Evolutionary conservation across 495 filamentous ascomycete species (phyloP), one percentile per base, ranked within the genome.

Genomic region (Antarctomyces pellizariae): DNA sequence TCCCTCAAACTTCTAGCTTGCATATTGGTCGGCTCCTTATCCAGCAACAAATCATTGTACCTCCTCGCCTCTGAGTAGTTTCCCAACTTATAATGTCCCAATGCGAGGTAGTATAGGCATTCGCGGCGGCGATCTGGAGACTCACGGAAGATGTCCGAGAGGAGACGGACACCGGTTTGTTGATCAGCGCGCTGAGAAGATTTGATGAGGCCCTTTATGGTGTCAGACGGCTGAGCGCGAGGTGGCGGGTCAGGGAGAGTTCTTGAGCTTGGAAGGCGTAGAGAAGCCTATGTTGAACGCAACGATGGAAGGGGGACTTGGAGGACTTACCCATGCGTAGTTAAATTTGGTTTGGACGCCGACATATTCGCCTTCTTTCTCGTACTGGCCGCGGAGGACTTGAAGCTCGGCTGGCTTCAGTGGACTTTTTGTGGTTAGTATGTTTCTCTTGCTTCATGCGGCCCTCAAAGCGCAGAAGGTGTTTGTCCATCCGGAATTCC

Each of bases 271-370:
- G 10, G 7, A 26, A 5, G n/a, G n/a, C n/a, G n/a, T n/a, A n/a
- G n/a, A n/a, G 11, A 16, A 31, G 22, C 25, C 24, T 35, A 29
- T 16, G 30, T 22, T 38, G 18, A 26, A 15, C 26, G 13, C 11
- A 25, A 21, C 18, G 8, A 12, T 24, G 8, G 20, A 33, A 10
- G 15, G 11, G 26, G 22, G 29, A 4, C 15, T 15, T n/a, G 12
- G 24, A 15, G 10, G 22, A 31, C 59, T 22, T 57, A 89, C 80
- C 86, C 86, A 97, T 42, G 89, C 84, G 47, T 78, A 95, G 66
- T 97, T 97, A 66, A 97, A 97, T 48, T 93, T 95, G 24, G 86
- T 97, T 49, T 97, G 86, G 15, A 97, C 67, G 24, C 83, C 80
- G 9, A 92, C 89, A 51, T 84, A 91, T 38, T 82, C 73, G 32